Evolutionary conservation across 441 rosid species (phyloP), one percentile per base, ranked within the genome.

Genomic region (Populus tomentosa): DNA sequence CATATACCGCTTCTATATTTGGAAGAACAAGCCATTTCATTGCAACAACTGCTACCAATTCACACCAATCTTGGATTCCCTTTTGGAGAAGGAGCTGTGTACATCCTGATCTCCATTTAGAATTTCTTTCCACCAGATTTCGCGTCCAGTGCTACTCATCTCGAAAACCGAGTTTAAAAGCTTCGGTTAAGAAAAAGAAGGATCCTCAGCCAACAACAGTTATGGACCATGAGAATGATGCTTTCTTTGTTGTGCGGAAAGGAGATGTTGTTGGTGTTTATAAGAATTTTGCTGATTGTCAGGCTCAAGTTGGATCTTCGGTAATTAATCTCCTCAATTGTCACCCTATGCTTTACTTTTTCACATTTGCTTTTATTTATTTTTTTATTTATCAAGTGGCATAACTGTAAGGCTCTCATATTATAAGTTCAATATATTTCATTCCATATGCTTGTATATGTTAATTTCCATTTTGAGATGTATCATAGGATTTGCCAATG

Each of bases 301-400:
- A 86, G 77, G 90, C 94, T 78, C 99, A 95, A 89, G 88, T 87
- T 79, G 97, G 98, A 77, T 88, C 90, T 32, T 93, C 97, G 82
- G 99, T 93, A 82, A 69, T 77, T 73, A 65, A 71, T 81, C 13
- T 61, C 65, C 21, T 61, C 65, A 61, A 61, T 10, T 21, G 65
- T 61, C 65, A 61, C 28, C 28, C 65, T 1, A 21, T 61, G 13
- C 24, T 21, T 4, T 61, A 61, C 64, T 3, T 61, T n/a, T 21
- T 61, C 64, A 21, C 64, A 21, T 68, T 68, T 33, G 70, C 40
- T 28, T 32, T 32, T 32, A 7, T 7, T 10, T 11, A 7, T 32
- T 18, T 13, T 67, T 35, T 16, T 6, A 11, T 64, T 14, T 14
- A n/a, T 9, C 4, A 61, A 59, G 64, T 61, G 4, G 24, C 1